A percentile compares a stretch with the other conserved stretches of the same genome.
Evolutionary conservation across 78 protist species (phyloP).

Genomic region (Capsaspora owczarzaki): DNA sequence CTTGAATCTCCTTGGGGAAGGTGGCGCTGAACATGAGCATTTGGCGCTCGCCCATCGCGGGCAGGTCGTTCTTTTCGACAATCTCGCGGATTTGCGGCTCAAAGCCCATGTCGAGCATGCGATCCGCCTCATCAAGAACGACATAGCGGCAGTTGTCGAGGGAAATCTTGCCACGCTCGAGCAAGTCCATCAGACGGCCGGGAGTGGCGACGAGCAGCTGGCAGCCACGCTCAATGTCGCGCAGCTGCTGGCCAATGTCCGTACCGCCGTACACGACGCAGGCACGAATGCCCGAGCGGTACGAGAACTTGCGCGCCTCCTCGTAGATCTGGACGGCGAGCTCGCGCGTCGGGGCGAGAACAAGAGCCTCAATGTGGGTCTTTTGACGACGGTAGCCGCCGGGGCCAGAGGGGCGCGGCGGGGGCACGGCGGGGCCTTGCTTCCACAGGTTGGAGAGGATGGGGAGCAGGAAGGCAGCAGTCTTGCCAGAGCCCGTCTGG

Average conservation of each 20-base stretch:
- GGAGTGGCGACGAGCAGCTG: constrained; percentile 96
- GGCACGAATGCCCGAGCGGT: constrained; percentile 53
- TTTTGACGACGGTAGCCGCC: constrained; percentile 2
- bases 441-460: constrained; percentile 15
- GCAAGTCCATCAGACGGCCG: constrained; percentile 92
- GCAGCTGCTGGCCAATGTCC: constrained; percentile 70
- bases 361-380: constrained; percentile 65
- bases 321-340: constrained; percentile 87
- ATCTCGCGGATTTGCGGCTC: constrained; percentile 96
- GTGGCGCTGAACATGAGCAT: constrained; percentile 98
- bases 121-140: constrained; percentile 97
- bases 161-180: constrained; percentile 77
- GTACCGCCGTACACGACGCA: constrained; percentile 97
- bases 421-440: constrained; percentile 25
- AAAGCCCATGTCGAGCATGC: constrained; percentile 99
- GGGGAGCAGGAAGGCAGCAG: constrained; percentile 81
- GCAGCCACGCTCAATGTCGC: constrained; percentile 88
- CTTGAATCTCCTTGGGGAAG: constrained; percentile 90
- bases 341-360: constrained; percentile 98
- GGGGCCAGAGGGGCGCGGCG: background rate
- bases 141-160: constrained; percentile 59
- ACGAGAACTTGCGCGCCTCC: constrained; percentile 87
- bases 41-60: constrained; percentile 61
- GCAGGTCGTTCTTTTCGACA: constrained; percentile 81
- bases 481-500: constrained; percentile 95